Percentiles rank a stretch among this genome's conserved stretches.
phyloP scores from a whole-genome alignment of 805 yeast species.

The Schwanniomyces vanrijiae region DNA sequence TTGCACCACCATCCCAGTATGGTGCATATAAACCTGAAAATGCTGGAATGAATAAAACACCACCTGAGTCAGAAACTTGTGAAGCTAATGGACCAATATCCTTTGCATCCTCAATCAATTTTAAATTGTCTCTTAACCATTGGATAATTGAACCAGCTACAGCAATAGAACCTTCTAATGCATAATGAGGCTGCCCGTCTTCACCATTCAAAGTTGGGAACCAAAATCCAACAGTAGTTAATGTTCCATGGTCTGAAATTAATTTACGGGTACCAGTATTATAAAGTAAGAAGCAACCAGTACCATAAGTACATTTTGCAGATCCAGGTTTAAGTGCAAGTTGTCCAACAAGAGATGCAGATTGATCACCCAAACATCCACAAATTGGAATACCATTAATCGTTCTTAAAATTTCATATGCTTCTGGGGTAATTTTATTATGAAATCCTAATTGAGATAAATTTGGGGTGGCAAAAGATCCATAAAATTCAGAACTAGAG shows the following conservation, averaged over 20 bases:
- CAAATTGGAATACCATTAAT: conserved; percentile 70
- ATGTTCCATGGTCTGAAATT: conserved; percentile 74
- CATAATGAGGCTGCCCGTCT: conserved; percentile 68
- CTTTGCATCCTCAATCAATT: conserved; percentile 74
- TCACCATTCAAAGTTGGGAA: conserved; percentile 62
- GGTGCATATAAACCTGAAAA: conserved; percentile 94
- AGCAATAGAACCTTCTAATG: conserved; percentile 93
- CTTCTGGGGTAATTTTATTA: conserved; percentile 50
- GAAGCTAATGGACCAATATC: conserved; percentile 91
- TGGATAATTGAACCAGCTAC: conserved; percentile 94
- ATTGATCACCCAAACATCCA: conserved; percentile 93
- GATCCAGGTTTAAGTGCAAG: conserved; percentile 79
- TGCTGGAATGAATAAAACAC: conserved; percentile 93
- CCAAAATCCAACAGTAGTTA: conserved; percentile 91
- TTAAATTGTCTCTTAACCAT: conserved; percentile 90
- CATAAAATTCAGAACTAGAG: conserved; percentile 77
- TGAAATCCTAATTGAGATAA: conserved; percentile 52
- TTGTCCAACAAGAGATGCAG: conserved; percentile 92
- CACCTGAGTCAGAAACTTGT: conserved; percentile 78
- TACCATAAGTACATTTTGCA: conserved; percentile 95
- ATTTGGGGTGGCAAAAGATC: conserved; percentile 65
- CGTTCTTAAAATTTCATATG: conserved; percentile 47
- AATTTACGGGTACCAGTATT: conserved; percentile 79
- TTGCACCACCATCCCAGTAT: conserved; percentile 90
- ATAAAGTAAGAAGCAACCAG: conserved; percentile 89